Evolutionary conservation across 768 basidiomycete genomes (phyloP).

Genomic region (Auriscalpium vulgare): DNA sequence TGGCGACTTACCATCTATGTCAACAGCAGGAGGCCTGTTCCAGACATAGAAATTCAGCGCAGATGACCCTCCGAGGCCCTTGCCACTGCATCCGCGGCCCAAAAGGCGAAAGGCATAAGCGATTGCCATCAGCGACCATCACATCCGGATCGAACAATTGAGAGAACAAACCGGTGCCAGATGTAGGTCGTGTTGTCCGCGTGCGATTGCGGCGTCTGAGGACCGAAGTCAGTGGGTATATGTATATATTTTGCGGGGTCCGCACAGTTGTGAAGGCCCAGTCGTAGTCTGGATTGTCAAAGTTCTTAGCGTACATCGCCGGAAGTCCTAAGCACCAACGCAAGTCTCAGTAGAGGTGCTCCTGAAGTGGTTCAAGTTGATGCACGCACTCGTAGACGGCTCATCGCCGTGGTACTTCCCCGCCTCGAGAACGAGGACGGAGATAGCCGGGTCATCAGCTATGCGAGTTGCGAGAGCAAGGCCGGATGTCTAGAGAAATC

Average conservation of each 20-base stretch:
- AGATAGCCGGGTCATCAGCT: constrained; percentile 8
- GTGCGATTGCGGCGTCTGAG: constrained; percentile 13
- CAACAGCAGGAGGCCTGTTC: constrained; percentile 14
- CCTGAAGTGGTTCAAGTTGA: neutral
- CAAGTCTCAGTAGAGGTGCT: neutral
- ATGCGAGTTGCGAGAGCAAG: constrained; percentile 13
- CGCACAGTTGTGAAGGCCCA: constrained; percentile 15
- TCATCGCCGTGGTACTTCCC: constrained; percentile 6
- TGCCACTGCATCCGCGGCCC: constrained; percentile 5
- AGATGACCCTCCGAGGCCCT: constrained; percentile 14
- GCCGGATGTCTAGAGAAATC: constrained; percentile 3
- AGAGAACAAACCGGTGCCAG: constrained; percentile 9
- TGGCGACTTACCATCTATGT: constrained; percentile 13
- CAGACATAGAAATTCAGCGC: constrained; percentile 15
- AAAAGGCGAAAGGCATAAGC: too few relatives aligned
- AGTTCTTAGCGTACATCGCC: neutral
- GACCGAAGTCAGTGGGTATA: too few relatives aligned
- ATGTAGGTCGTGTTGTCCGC: constrained; percentile 1
- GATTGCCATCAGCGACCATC: neutral
- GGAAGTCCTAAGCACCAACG: constrained; percentile 9
- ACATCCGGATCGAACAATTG: neutral
- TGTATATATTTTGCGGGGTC: too few relatives aligned
- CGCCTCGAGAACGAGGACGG: constrained; percentile 13
- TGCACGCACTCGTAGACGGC: constrained; percentile 1
- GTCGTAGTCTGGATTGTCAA: constrained; percentile 13